Percentiles rank a stretch among this genome's conserved stretches.
Conservation (phyloP, 2,329 filamentous ascomycete species). For the Paecilomyces fulvus region DNA sequence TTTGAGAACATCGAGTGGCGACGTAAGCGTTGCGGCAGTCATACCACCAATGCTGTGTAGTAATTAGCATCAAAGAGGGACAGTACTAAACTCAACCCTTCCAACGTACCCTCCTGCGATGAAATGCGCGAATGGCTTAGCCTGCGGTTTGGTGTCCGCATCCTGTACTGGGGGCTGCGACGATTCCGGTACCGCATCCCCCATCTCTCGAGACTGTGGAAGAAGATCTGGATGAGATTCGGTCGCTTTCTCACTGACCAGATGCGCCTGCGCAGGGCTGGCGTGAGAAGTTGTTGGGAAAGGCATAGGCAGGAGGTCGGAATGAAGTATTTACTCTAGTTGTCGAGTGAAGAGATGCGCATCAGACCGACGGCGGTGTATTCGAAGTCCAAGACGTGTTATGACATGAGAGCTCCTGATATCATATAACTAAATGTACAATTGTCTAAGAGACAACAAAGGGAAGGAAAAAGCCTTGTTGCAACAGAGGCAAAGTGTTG, state of each 20-base stretch:
- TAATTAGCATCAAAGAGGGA: constrained; percentile 2
- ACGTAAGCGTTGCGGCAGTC: constrained; percentile 85
- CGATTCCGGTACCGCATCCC: constrained; percentile 24
- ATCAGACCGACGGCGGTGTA: not conserved
- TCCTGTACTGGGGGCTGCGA: constrained; percentile 12
- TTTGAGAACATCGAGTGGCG: constrained; percentile 87
- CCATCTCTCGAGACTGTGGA: constrained; percentile 29
- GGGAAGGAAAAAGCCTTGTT: not conserved
- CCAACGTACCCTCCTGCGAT: constrained; percentile 69
- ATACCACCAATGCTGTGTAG: constrained; percentile 68
- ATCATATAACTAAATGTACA: not conserved
- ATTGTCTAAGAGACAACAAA: not conserved
- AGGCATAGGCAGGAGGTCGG: constrained; percentile 10
- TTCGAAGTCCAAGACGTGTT: not conserved
- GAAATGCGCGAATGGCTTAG: constrained; percentile 84
- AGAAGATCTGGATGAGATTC: constrained; percentile 10
- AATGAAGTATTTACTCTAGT: not conserved
- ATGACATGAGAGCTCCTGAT: not conserved
- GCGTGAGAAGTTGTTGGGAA: constrained; percentile 13
- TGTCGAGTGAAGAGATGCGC: not conserved
- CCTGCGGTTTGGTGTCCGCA: constrained; percentile 32
- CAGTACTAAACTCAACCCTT: not conserved
- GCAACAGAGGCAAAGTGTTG: not conserved
- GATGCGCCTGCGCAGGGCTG: constrained; percentile 19
- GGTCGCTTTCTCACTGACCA: constrained; percentile 10